Conservation (phyloP, 1,284 basidiomycete genomes). For the Anthracocystis panici-leucophaei region DNA sequence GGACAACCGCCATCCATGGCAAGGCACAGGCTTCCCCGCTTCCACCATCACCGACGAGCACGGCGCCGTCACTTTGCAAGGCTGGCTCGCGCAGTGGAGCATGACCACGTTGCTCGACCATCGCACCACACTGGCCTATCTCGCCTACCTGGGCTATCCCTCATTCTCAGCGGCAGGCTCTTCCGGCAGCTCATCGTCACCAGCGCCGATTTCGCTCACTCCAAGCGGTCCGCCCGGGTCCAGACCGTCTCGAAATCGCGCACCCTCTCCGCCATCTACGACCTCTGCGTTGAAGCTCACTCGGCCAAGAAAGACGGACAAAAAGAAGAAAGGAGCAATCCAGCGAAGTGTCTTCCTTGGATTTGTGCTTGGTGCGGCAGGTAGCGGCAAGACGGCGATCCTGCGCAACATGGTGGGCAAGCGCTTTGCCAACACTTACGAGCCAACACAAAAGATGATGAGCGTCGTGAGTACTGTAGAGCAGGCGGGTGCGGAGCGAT, state of each 20-base stretch:
- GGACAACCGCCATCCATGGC: constrained; percentile 70
- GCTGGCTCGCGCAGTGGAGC: constrained; percentile 98
- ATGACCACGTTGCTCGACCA: constrained; percentile 97
- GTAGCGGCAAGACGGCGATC: constrained; percentile 92
- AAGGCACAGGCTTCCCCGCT: constrained; percentile 72
- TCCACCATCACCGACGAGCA: constrained; percentile 89
- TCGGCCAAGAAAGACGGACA: constrained; percentile 76
- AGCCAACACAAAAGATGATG: constrained; percentile 88
- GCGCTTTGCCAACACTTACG: constrained; percentile 74
- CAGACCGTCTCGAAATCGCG: constrained; percentile 42
- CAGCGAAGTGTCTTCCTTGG: constrained; percentile 72
- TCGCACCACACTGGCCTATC: constrained; percentile 89
- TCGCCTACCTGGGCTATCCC: constrained; percentile 92
- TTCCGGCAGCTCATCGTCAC: constrained; percentile 18
- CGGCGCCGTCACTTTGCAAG: constrained; percentile 91
- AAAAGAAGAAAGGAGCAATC: constrained; percentile 75
- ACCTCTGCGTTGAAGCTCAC: constrained; percentile 65
- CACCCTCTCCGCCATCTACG: constrained; percentile 48
- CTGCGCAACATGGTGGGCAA: constrained; percentile 88
- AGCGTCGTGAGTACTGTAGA: constrained; percentile 96
- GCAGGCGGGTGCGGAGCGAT: constrained; percentile 93
- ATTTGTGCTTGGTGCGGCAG: constrained; percentile 93
- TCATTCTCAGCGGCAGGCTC: constrained; percentile 53
- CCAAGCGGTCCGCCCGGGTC: constrained; percentile 35
- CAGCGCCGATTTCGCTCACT: constrained; percentile 38